Base-by-base conservation (phyloP, 2,329 filamentous ascomycete species). In the Pseudogymnoascus destructans region DNA sequence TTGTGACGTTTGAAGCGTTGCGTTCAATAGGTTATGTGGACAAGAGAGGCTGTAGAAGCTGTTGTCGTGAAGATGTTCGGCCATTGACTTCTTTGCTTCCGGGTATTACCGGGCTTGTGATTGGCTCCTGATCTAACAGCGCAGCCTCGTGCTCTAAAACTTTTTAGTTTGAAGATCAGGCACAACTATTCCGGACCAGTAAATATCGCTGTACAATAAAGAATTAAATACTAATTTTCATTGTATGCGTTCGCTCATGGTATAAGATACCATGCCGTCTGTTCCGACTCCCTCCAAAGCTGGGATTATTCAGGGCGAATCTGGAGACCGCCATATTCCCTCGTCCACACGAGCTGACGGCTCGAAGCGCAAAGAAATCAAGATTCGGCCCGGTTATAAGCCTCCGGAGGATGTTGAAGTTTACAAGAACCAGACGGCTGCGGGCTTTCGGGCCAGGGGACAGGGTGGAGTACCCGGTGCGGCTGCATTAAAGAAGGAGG, bases 351-450 rank as follows among this genome's bases (percentile, higher is more conserved):
- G 95, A 58, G 75, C 93, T 21, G 93, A 98, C 69, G 93, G 93
- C 59, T 89, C 86, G 56, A 88, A 88, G n/a, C 84, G 93, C 59
- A 95, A 88, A 69, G 92, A 95, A 67, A 97, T 97, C 69, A 89
- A 89, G 68, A 89, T 98, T 61, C 84, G 89, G 27, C 92, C 93
- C 0, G 95, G 93, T 58, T 98, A 96, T 73, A 84, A 85, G 32
- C 95, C 93, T 1, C 89, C 91, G 0, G 93, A 98, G 73, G 93
- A 98, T 72, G 86, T 97, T 63, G 90, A 96, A 69, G 78, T 95
- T 49, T 98, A 98, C 79, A 95, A 90, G 75, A 96, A 95, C 72
- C 85, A 88, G 59, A 90, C 85, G 1, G 91, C 91, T 55, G 87
- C 93, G 70, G 83, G 82, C 55, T 95, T 87, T 74, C 89, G 89